Evolutionary conservation across 1,284 basidiomycete species (phyloP), one percentile per base, ranked within the genome.

Genomic region (Mrakiaceae sp.): DNA sequence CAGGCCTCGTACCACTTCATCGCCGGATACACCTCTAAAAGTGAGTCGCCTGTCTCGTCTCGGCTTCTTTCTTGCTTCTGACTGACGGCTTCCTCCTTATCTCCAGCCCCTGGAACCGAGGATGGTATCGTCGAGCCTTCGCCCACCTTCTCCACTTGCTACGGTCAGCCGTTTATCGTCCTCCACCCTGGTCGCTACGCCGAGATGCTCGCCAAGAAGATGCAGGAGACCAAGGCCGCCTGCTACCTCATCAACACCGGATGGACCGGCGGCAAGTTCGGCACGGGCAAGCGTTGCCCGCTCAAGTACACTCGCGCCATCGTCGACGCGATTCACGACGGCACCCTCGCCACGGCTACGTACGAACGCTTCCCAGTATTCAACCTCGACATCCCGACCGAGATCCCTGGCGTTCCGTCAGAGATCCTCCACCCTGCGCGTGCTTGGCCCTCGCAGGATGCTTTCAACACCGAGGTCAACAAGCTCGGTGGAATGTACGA

Each of bases 191-290:
- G 87, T 62, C 87, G 91, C 69, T 99, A 99, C 79, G 95, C 95
- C 61, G 83, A 87, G 77, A 99, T 98, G 96, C 83, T 99, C 71
- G 92, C 95, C 8, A 87, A 92, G 74, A 86, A 90, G 73, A 98
- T 98, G 95, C 79, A 86, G 67, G 84, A 87, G 78, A 82, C 90
- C 80, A 84, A 91, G 69, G 93, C 93, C 74, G 80, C 95, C 78
- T 97, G 94, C 81, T 98, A 91, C 91, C 83, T 98, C 74, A 90
- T 98, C 84, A 98, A 98, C 87, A 98, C 95, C 27, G 95, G 95
- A 73, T 98, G 95, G 95, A 88, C 90, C 65, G 87, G 90, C 68
- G 95, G 95, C 76, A 93, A 92, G 78, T 98, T 86, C 76, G 95
- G 95, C 66, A 77, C 77, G 47, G 90, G 90, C 70, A 89, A 88